These are phyloP conservation scores for Williopsis jadinii DNA, from an alignment of 1,139 yeast genomes.

Conservation along the genomic window DNA sequence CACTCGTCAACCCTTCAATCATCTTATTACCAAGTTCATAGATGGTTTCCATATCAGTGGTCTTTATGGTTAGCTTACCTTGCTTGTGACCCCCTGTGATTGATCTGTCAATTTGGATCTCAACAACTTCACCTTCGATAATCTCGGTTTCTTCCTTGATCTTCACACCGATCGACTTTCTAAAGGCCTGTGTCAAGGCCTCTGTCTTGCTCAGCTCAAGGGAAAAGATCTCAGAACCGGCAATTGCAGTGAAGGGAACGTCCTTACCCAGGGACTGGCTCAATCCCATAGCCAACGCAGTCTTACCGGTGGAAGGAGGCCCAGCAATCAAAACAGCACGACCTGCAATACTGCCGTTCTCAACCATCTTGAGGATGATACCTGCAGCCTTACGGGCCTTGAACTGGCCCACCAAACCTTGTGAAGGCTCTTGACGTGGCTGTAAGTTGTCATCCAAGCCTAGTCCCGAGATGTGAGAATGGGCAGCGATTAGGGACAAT, in stretches of 20 bases:
- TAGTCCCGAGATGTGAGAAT: conserved; percentile 91
- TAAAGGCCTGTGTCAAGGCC: conserved; percentile 89
- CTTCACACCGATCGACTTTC: conserved; percentile 91
- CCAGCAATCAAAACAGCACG: conserved; percentile 95
- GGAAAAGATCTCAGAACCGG: conserved; percentile 90
- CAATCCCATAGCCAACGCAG: conserved; percentile 97
- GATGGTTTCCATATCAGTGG: conserved; percentile 98
- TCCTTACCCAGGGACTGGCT: conserved; percentile 84
- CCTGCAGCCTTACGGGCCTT: conserved; percentile 97
- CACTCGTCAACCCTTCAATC: conserved; percentile 94
- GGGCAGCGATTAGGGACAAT: conserved; percentile 83
- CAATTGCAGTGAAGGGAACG: conserved; percentile 93
- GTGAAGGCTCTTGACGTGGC: conserved; percentile 60
- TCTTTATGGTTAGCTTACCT: conserved; percentile 93
- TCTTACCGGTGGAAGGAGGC: conserved; percentile 98
- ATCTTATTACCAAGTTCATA: conserved; percentile 95
- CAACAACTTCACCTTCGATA: conserved; percentile 98
- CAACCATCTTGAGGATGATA: conserved; percentile 84
- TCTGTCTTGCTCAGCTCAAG: conserved; percentile 92
- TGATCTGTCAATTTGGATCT: conserved; percentile 93
- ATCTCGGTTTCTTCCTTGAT: conserved; percentile 96
- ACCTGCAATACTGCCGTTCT: conserved; percentile 93
- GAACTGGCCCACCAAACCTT: conserved; percentile 97
- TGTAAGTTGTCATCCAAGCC: conserved; percentile 89
- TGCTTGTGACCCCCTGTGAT: conserved; percentile 97